phyloP scores from a whole-genome alignment of 371 early-diverging fungal species.

The Phascolomyces articulosus region DNA sequence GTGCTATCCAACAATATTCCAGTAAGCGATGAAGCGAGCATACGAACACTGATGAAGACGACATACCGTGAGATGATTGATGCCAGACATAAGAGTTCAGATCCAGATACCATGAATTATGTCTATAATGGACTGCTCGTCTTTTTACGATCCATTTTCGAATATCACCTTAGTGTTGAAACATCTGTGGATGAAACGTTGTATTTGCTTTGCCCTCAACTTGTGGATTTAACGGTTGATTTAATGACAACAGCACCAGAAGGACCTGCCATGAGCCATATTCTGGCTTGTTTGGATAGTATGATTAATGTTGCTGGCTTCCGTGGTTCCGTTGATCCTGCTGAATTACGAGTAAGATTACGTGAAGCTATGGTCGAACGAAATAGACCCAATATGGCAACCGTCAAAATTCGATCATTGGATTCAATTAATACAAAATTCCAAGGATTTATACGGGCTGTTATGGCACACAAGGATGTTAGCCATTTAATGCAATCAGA shows the following conservation, averaged over 20 bases:
- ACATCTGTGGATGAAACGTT: slow-evolving; percentile 20
- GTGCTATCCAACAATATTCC: slow-evolving; percentile 19
- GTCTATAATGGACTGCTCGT: slow-evolving; percentile 32
- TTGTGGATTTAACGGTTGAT: slow-evolving; percentile 27
- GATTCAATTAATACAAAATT: slow-evolving; percentile 34
- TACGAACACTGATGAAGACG: slow-evolving; percentile 19
- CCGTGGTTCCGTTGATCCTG: slow-evolving; percentile 23
- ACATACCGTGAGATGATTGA: slow-evolving; percentile 20
- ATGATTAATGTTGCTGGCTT: slow-evolving; percentile 47
- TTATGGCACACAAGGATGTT: slow-evolving; percentile 26
- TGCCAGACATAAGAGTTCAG: background rate
- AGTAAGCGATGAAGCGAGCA: slow-evolving; percentile 22
- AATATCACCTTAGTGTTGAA: slow-evolving; percentile 34
- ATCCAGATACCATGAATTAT: slow-evolving; percentile 7
- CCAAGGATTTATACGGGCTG: slow-evolving; percentile 27
- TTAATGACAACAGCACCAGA: slow-evolving; percentile 16
- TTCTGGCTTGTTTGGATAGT: slow-evolving; percentile 36
- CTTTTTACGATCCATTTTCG: slow-evolving; percentile 34
- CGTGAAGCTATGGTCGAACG: slow-evolving; percentile 20
- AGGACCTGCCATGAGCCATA: slow-evolving; percentile 17
- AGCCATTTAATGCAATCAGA: slow-evolving; percentile 28
- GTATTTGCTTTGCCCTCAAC: slow-evolving; percentile 17
- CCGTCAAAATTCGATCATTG: slow-evolving; percentile 7
- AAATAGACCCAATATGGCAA: background rate
- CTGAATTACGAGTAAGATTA: slow-evolving; percentile 16